Conservation (phyloP, 768 basidiomycete genomes). For the Naematelia aurantialba region DNA sequence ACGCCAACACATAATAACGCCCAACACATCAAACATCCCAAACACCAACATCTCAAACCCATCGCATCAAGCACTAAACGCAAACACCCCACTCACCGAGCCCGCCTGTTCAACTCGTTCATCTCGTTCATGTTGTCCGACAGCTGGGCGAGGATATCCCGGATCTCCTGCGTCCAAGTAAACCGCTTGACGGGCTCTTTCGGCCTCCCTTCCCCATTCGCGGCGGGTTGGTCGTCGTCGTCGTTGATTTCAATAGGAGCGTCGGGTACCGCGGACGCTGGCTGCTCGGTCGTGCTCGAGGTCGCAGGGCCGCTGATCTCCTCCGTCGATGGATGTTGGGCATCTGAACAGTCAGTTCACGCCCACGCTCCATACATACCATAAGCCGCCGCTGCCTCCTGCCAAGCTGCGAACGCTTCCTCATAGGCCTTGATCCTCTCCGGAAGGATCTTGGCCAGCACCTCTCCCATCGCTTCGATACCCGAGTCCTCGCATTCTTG, state of each 20-base stretch:
- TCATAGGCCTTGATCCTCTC: slow-evolving; percentile 73
- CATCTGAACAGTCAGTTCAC: slow-evolving; percentile 3
- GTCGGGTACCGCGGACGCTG: not conserved
- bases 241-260: slow-evolving; percentile 10
- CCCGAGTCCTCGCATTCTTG: slow-evolving; percentile 66
- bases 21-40: not conserved
- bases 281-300: not conserved
- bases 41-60: not conserved
- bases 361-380: slow-evolving; percentile 19
- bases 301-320: not conserved
- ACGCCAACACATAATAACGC: not conserved
- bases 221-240: slow-evolving; percentile 11
- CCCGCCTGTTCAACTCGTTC: slow-evolving; percentile 22
- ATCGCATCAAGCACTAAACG: not conserved
- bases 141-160: slow-evolving; percentile 30
- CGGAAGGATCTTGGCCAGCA: slow-evolving; percentile 64
- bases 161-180: slow-evolving; percentile 33
- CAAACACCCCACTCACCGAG: slow-evolving; percentile 18
- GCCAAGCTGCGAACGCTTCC: slow-evolving; percentile 66
- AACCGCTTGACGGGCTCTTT: slow-evolving; percentile 31
- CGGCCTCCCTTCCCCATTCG: slow-evolving; percentile 15
- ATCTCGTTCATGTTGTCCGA: slow-evolving; percentile 30
- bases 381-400: slow-evolving; percentile 52
- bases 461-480: slow-evolving; percentile 60
- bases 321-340: slow-evolving; percentile 4